Evolutionary conservation across 306 rosid species (phyloP), one percentile per base, ranked within the genome.

Genomic region (Prosopis cineraria): DNA sequence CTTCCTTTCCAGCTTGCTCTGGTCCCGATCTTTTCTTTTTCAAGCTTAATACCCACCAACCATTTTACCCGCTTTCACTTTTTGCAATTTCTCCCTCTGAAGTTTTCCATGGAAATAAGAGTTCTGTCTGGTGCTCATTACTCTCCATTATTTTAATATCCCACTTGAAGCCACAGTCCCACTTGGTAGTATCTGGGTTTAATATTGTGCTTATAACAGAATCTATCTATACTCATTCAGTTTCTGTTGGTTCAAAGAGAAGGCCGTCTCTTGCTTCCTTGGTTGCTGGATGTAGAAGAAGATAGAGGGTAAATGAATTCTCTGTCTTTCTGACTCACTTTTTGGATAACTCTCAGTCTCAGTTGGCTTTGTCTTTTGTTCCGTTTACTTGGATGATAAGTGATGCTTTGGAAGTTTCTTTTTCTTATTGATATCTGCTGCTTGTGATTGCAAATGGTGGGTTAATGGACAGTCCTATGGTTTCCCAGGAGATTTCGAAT

Each of bases 301-400:
- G 92, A 88, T 89, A 78, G 77, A 89, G 90, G 95, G 95, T 92
- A 78, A 84, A 71, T 90, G 85, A 81, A 74, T 89, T 86, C 91
- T 85, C 87, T 84, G 78, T 78, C 78, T 80, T 86, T 76, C 77
- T 80, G 73, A 63, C 55, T 16, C 77, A 41, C 85, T 79, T 85
- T 80, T 85, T 13, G 50, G 78, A 75, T 59, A 70, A 20, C 77
- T 82, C 78, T 67, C 80, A 20, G 78, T 82, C 79, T 66, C 83
- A 67, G 83, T 86, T 79, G 69, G 74, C 86, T 86, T 90, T 81
- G 41, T 74, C 83, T 86, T 82, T 84, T n/a, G n/a, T n/a, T 84
- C 89, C 80, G 85, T 87, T 92, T 92, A 58, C 97, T 89, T 94
- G 89, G 85, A 84, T 85, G 79, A 82, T 84, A 92, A 90, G 98